Conservation (phyloP, 345 rosid genomes). For the Sisymbrium altissimum region DNA sequence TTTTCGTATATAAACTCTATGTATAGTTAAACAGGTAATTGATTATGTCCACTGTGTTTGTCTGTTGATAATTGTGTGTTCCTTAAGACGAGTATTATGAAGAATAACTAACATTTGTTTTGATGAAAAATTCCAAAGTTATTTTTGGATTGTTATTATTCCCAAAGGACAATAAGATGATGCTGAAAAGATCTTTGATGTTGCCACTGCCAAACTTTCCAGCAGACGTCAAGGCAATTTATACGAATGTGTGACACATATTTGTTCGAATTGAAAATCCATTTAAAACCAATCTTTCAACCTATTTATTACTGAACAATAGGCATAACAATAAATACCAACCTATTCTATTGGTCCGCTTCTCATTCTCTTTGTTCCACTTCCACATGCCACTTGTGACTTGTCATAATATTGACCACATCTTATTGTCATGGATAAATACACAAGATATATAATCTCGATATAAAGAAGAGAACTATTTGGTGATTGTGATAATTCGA, state of each 20-base stretch:
- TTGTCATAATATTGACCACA: conserved; percentile 29
- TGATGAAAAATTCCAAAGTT: background rate
- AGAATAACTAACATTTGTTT: background rate
- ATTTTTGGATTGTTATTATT: conserved; percentile 9
- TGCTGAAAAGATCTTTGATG: conserved; percentile 28
- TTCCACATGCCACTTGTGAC: conserved; percentile 23
- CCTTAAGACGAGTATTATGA: too few species aligned
- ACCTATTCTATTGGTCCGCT: conserved; percentile 2
- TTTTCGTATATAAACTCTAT: too few species aligned
- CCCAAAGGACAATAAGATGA: conserved; percentile 15
- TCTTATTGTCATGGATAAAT: background rate
- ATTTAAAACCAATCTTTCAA: conserved; percentile 17
- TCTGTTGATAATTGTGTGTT: too few species aligned
- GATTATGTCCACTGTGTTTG: too few species aligned
- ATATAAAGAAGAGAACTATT: background rate
- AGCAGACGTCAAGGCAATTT: conserved; percentile 23
- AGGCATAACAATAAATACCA: conserved; percentile 16
- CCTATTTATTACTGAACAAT: conserved; percentile 25
- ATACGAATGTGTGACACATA: conserved; percentile 27
- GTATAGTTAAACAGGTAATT: too few species aligned
- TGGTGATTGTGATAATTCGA: conserved; percentile 28
- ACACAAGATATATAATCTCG: background rate
- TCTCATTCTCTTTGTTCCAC: background rate
- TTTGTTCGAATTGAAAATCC: conserved; percentile 9
- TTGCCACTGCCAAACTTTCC: conserved; percentile 26